Percentiles rank a stretch among this genome's conserved stretches.
phyloP scores from a whole-genome alignment of 2,329 filamentous ascomycete species.

The Teratosphaeria destructans region DNA sequence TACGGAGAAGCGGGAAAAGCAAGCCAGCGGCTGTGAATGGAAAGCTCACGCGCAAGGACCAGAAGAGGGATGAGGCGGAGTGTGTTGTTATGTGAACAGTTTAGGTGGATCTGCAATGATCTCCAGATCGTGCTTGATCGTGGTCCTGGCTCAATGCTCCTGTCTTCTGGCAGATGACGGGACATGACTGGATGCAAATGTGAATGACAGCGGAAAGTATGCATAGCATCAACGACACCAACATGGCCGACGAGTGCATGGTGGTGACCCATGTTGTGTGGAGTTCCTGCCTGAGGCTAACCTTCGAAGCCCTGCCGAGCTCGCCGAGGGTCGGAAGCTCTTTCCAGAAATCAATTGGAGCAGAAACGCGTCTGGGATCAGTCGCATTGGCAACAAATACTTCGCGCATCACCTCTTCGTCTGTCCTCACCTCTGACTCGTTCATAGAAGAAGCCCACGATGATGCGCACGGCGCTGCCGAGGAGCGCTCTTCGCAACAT shows the following conservation, averaged over 20 bases:
- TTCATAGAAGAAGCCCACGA: neutral
- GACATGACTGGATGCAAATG: neutral
- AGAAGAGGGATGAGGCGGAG: slow-evolving; percentile 78
- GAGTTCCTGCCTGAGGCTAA: neutral
- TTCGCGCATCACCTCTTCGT: neutral
- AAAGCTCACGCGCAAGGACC: slow-evolving; percentile 69
- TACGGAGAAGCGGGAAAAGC: slow-evolving; percentile 64
- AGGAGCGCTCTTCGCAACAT: neutral
- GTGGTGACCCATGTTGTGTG: neutral
- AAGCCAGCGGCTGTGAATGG: slow-evolving; percentile 48
- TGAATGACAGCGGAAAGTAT: neutral
- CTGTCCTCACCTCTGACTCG: neutral
- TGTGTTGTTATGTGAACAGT: slow-evolving; percentile 65
- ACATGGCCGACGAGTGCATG: neutral
- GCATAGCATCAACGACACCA: neutral
- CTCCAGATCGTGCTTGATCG: no score
- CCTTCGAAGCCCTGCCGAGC: neutral
- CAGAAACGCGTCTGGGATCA: neutral
- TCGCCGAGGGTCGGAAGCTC: neutral
- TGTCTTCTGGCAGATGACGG: neutral
- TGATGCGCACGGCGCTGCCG: slow-evolving; percentile 1
- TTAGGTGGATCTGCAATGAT: neutral
- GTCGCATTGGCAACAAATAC: neutral
- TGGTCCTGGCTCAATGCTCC: neutral
- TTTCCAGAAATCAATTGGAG: neutral